Evolutionary conservation across 225 moss, liverwort and hornwort species (phyloP), one percentile per base, ranked within the genome.

Genomic region (Polytrichum formosum): DNA sequence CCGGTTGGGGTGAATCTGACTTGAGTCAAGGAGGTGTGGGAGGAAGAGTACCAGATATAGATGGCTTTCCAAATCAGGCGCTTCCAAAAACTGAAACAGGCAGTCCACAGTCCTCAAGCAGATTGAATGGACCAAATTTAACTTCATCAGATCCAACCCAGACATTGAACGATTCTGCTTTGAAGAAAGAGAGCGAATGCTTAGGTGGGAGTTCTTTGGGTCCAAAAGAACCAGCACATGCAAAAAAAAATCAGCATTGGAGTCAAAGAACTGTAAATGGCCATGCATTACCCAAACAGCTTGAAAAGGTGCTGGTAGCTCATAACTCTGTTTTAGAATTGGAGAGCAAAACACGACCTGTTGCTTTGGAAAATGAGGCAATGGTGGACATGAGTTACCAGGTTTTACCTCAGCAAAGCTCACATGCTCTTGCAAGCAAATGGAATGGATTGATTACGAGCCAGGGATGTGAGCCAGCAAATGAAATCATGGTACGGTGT

Each of bases 261-360:
- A 87, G 78, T 71, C 83, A 78, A 65, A 81, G 81, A 53, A 70
- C 78, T 75, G 82, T 81, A 20, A 90, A 86, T 81, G 90, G 90
- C 63, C 85, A 79, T 72, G 73, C 77, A 59, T 68, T 55, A 54
- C 59, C 79, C 63, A 82, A 74, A 79, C 84, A 84, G 64, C 69
- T 68, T 70, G 88, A 84, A 25, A 86, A 79, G 72, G 74, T 31
- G 74, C 67, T 26, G 76, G 76, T 68, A 26, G 55, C 37, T 20
- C 66, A 18, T 64, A 23, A 73, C 63, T 33, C 66, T 60, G 61
- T 74, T 70, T 66, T 71, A 61, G 81, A 67, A 35, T 33, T 54
- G 18, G 81, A 70, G 62, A 35, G 72, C 70, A 53, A 70, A 56
- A 54, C 6, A 26, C 64, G 26, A 55, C 28, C 61, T n/a, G 70